phyloP scores from a whole-genome alignment of 106 monocot genomes.

The Dactylorhiza incarnata region DNA sequence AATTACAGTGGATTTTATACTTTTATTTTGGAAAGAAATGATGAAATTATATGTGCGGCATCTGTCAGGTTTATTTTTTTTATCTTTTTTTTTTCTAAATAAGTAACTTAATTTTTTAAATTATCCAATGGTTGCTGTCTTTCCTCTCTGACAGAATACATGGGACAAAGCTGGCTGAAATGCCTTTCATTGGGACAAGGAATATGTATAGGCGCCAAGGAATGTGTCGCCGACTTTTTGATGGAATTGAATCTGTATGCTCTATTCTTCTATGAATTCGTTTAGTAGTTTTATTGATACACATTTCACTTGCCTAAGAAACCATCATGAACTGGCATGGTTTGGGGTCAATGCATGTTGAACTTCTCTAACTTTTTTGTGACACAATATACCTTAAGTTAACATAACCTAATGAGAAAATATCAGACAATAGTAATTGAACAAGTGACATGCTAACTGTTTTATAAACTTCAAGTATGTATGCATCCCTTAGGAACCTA shows the following conservation, averaged over 20 bases:
- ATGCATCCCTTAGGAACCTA: background rate
- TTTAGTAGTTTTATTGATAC: background rate
- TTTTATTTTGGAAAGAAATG: conserved; percentile 69
- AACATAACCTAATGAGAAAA: background rate
- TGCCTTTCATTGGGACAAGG: conserved; percentile 95
- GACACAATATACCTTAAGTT: background rate
- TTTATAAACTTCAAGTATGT: background rate
- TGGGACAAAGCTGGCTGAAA: conserved; percentile 80
- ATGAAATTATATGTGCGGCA: conserved; percentile 88
- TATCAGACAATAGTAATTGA: background rate
- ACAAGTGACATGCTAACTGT: background rate
- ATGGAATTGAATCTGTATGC: conserved; percentile 65
- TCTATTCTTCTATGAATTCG: background rate
- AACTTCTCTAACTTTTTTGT: background rate
- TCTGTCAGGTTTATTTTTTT: conserved; percentile 52
- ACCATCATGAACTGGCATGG: background rate
- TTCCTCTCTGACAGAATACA: conserved; percentile 45
- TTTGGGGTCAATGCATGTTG: background rate
- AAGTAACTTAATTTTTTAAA: background rate
- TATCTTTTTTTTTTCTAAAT: conserved; percentile 5
- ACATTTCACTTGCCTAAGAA: background rate
- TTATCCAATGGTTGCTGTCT: background rate
- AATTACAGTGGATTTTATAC: conserved; percentile 83
- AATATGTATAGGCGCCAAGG: conserved; percentile 77
- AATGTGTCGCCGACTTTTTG: conserved; percentile 76